phyloP scores from a whole-genome alignment of 805 yeast species.

The Starmerella cellae region DNA sequence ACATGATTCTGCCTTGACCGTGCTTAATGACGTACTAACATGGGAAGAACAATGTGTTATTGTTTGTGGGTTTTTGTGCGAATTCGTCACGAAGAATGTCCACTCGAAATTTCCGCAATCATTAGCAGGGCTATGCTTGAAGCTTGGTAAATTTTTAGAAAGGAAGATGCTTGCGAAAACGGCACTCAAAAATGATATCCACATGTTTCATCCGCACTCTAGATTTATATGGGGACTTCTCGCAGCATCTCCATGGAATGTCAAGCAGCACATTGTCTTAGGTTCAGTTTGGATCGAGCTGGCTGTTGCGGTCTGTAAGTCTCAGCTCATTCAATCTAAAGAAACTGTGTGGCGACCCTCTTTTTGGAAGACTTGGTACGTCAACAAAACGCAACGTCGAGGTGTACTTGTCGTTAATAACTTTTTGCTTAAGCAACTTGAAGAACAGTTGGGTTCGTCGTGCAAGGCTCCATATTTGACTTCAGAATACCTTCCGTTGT shows the following conservation, averaged over 20 bases:
- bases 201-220: conserved; percentile 6
- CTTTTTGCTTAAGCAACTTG: conserved; percentile 55
- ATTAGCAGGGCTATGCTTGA: conserved; percentile 12
- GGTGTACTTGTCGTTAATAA: conserved; percentile 76
- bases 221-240: conserved; percentile 8
- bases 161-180: conserved; percentile 3
- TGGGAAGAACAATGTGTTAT: conserved; percentile 6
- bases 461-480: conserved; percentile 53
- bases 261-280: conserved; percentile 31
- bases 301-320: conserved; percentile 24
- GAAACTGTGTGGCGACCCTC: conserved; percentile 36
- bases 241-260: conserved; percentile 24
- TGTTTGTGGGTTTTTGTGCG: conserved; percentile 9
- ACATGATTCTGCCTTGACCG: neutral
- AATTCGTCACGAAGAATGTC: neutral
- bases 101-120: conserved; percentile 8
- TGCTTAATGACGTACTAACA: neutral
- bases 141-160: conserved; percentile 11
- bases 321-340: conserved; percentile 32
- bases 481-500: conserved; percentile 68
- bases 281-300: conserved; percentile 19
- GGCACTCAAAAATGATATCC: neutral
- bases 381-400: conserved; percentile 42
- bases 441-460: conserved; percentile 22
- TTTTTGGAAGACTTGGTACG: conserved; percentile 55